These are phyloP conservation scores for Psidium guajava DNA, from an alignment of 345 rosid species.

Conservation along the genomic window DNA sequence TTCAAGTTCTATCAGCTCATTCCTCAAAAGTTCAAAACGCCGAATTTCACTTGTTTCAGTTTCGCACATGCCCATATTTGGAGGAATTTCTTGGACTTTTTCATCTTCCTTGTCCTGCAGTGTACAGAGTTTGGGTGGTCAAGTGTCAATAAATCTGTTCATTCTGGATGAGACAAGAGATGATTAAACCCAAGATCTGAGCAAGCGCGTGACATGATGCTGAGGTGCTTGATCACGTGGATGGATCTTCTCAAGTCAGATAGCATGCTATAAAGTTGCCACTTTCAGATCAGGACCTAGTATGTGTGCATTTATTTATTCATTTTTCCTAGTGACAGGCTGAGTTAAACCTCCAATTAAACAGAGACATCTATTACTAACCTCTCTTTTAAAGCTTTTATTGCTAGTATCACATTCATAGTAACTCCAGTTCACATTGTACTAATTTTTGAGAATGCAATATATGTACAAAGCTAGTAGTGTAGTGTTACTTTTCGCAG, in stretches of 20 bases:
- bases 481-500: neutral
- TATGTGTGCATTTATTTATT: neutral
- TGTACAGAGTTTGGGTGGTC: neutral
- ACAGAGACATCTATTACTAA: neutral
- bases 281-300: neutral
- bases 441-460: neutral
- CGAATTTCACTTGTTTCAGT: slow-evolving; percentile 55
- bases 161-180: neutral
- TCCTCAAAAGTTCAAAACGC: slow-evolving; percentile 73
- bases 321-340: neutral
- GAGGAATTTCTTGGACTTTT: slow-evolving; percentile 13
- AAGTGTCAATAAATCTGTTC: neutral
- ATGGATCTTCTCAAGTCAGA: neutral
- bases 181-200: neutral
- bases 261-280: neutral
- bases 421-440: neutral
- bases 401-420: neutral
- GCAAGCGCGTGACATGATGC: neutral
- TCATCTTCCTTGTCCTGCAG: slow-evolving; percentile 47
- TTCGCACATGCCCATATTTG: slow-evolving; percentile 18
- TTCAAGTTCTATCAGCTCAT: slow-evolving; percentile 89
- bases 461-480: neutral
- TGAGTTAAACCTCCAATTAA: neutral
- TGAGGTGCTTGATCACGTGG: neutral
- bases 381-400: neutral